Evolutionary conservation across 345 rosid genomes (phyloP).

Genomic region (Eucalyptus pumila): DNA sequence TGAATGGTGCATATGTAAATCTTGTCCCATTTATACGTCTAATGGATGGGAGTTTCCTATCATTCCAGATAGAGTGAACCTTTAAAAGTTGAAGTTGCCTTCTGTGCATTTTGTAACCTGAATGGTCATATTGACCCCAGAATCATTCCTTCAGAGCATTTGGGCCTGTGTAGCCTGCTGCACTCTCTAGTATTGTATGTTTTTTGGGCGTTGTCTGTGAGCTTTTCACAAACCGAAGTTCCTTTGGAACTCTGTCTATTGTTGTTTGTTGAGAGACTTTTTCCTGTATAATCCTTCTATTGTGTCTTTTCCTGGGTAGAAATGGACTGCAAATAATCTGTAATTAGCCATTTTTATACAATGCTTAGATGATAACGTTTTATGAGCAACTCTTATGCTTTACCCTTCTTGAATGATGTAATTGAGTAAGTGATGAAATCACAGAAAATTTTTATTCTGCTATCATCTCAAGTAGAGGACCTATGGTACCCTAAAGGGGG

Average conservation of each 20-base stretch:
- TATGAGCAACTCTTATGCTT: not conserved
- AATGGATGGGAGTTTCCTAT: not conserved
- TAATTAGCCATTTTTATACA: not conserved
- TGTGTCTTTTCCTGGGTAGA: not conserved
- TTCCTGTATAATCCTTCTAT: not conserved
- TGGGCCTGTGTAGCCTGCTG: not conserved
- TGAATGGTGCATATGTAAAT: not conserved
- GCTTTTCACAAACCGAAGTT: not conserved
- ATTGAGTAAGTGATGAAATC: not conserved
- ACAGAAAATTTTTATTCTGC: not conserved
- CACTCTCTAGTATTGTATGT: not conserved
- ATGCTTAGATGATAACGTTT: not conserved
- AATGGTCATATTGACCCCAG: not conserved
- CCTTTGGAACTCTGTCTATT: not conserved
- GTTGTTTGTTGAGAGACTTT: not conserved
- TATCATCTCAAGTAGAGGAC: not conserved
- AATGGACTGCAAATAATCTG: not conserved
- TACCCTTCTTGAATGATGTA: not conserved
- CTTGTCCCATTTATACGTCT: not conserved
- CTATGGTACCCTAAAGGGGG: not conserved
- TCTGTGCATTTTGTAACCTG: not conserved
- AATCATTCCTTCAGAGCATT: not conserved
- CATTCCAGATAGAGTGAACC: not conserved
- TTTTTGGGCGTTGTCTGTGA: not conserved
- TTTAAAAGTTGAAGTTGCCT: not conserved